Percentiles rank a stretch among this genome's conserved stretches.
Evolutionary conservation across 257 asterid genomes (phyloP).

Genomic region (Solanum bulbocastanum): DNA sequence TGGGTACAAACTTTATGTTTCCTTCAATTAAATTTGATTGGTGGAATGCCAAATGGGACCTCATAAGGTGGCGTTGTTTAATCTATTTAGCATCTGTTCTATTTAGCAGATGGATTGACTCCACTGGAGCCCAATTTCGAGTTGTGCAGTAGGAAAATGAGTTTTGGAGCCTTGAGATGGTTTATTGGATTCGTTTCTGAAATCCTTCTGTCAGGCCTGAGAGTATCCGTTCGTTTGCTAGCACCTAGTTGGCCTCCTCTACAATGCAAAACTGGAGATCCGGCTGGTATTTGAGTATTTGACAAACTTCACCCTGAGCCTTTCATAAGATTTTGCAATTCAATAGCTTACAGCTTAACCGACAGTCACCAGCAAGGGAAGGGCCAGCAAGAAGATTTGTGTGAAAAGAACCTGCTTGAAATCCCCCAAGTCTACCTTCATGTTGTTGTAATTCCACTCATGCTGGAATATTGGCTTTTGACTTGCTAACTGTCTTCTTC

Average conservation of each 20-base stretch:
- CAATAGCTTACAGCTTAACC: conserved; percentile 53
- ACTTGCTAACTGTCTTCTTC: background rate
- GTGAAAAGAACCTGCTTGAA: conserved; percentile 54
- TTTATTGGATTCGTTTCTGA: conserved; percentile 47
- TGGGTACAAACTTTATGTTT: background rate
- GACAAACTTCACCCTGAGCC: conserved; percentile 22
- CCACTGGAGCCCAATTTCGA: background rate
- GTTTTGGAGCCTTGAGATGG: conserved; percentile 54
- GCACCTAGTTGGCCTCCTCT: conserved; percentile 14
- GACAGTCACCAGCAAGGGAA: conserved; percentile 51
- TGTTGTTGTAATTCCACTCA: background rate
- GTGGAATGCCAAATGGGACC: background rate
- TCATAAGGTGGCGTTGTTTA: background rate
- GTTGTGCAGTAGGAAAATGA: conserved; percentile 16
- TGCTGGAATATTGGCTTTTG: background rate
- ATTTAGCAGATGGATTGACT: background rate
- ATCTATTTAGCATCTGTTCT: background rate
- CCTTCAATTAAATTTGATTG: background rate
- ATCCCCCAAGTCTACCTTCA: conserved; percentile 45
- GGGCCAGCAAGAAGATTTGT: conserved; percentile 51
- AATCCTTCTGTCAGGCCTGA: conserved; percentile 16
- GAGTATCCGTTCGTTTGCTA: conserved; percentile 11
- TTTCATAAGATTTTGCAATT: conserved; percentile 36
- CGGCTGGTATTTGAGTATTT: conserved; percentile 20
- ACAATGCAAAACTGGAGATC: conserved; percentile 23